Conservation (phyloP, 2,329 filamentous ascomycete species). For the Pestalotiopsis sp. region DNA sequence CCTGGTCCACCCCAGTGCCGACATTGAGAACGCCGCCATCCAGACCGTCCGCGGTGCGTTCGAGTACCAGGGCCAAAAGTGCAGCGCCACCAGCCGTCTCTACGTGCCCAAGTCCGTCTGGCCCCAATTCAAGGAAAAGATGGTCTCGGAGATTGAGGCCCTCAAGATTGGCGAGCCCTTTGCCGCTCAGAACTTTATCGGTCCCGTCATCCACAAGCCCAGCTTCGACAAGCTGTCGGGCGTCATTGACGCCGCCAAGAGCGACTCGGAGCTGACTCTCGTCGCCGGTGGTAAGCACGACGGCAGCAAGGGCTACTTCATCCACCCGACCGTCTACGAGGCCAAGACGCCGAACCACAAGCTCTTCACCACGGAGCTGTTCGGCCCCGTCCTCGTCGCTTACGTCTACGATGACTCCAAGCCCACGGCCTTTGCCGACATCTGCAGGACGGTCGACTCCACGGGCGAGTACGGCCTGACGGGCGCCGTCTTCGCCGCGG, state of each 20-base stretch:
- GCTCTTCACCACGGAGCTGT: conserved; percentile 78
- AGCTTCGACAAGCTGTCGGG: conserved; percentile 80
- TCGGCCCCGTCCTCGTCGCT: conserved; percentile 75
- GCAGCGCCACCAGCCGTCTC: conserved; percentile 79
- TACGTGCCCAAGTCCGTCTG: conserved; percentile 80
- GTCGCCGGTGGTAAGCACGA: conserved; percentile 79
- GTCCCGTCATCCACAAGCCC: conserved; percentile 81
- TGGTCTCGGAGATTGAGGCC: conserved; percentile 70
- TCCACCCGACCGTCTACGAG: conserved; percentile 81
- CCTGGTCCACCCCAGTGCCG: conserved; percentile 75
- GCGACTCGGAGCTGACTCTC: conserved; percentile 72
- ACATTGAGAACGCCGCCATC: conserved; percentile 76
- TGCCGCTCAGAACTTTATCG: conserved; percentile 79
- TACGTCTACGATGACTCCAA: conserved; percentile 77
- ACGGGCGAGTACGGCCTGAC: conserved; percentile 81
- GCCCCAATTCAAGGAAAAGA: conserved; percentile 68
- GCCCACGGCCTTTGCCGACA: conserved; percentile 57
- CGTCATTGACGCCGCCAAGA: conserved; percentile 80
- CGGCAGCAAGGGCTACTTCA: conserved; percentile 77
- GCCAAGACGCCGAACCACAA: conserved; percentile 75
- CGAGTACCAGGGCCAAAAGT: conserved; percentile 92
- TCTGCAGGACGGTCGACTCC: conserved; percentile 67
- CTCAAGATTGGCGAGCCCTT: conserved; percentile 72
- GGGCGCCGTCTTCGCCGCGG: conserved; percentile 74
- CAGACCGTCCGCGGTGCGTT: conserved; percentile 87